Percentiles rank a stretch among this genome's conserved stretches.
These are phyloP conservation scores for Penicillium sp. DNA, from an alignment of 2,329 filamentous ascomycete genomes.

Conservation along the genomic window DNA sequence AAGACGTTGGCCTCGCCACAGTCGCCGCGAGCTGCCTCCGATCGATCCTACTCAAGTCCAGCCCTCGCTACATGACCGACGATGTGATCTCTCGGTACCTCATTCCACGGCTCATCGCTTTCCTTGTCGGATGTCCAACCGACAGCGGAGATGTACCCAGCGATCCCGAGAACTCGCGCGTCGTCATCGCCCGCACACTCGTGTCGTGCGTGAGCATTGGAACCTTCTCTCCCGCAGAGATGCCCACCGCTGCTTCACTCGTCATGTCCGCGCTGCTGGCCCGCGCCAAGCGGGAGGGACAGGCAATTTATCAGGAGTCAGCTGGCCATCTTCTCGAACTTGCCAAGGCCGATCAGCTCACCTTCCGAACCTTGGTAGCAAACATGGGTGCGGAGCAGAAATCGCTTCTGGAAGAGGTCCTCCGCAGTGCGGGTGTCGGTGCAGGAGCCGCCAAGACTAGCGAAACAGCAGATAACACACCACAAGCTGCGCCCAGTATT, in stretches of 20 bases:
- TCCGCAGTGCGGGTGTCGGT: constrained; percentile 60
- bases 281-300: constrained; percentile 65
- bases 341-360: constrained; percentile 68
- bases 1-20: constrained; percentile 61
- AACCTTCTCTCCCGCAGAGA: constrained; percentile 27
- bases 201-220: constrained; percentile 64
- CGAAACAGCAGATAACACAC: constrained; percentile 52
- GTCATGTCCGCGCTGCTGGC: constrained; percentile 74
- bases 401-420: constrained; percentile 75
- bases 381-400: constrained; percentile 69
- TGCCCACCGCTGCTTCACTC: constrained; percentile 63
- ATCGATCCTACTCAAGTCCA: constrained; percentile 70
- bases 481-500: constrained; percentile 69
- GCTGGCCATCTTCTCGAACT: constrained; percentile 76
- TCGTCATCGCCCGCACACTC: constrained; percentile 70
- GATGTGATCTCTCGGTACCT: constrained; percentile 72
- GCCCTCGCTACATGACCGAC: constrained; percentile 61
- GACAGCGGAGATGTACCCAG: constrained; percentile 59
- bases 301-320: constrained; percentile 65
- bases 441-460: constrained; percentile 33
- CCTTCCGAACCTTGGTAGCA: constrained; percentile 72
- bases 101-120: constrained; percentile 71
- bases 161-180: constrained; percentile 73
- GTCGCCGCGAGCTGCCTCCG: constrained; percentile 88
- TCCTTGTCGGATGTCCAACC: constrained; percentile 56